These are phyloP conservation scores for Pestalotiopsis sp. DNA, from an alignment of 2,329 filamentous ascomycete genomes.

Conservation along the genomic window DNA sequence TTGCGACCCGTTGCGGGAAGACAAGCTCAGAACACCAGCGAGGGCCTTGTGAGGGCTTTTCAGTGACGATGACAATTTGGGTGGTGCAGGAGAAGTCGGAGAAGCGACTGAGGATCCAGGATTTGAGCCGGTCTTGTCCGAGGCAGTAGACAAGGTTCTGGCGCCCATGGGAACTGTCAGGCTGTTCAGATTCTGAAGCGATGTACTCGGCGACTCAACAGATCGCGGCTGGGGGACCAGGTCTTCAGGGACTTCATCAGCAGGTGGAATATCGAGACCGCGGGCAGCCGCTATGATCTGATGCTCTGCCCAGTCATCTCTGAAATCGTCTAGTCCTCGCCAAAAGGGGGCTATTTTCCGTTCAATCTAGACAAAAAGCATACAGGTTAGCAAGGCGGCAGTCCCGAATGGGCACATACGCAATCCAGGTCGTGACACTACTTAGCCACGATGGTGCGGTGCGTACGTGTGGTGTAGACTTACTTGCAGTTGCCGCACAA, in stretches of 20 bases:
- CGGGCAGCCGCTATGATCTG: slow-evolving; percentile 91
- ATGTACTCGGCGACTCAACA: slow-evolving; percentile 50
- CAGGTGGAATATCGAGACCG: slow-evolving; percentile 79
- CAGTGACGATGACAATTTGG: slow-evolving; percentile 64
- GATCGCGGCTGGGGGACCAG: slow-evolving; percentile 52
- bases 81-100: slow-evolving; percentile 50
- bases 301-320: slow-evolving; percentile 87
- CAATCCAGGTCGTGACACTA: background rate
- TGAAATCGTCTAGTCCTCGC: slow-evolving; percentile 89
- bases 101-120: slow-evolving; percentile 64
- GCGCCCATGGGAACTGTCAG: slow-evolving; percentile 80
- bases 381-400: background rate
- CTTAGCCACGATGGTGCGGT: background rate
- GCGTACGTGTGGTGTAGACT: slow-evolving; percentile 21
- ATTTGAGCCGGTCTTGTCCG: slow-evolving; percentile 68
- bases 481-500: slow-evolving; percentile 91
- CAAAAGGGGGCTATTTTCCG: slow-evolving; percentile 92
- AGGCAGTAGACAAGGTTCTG: slow-evolving; percentile 77
- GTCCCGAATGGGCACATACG: background rate
- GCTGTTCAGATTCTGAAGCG: slow-evolving; percentile 67
- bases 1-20: slow-evolving; percentile 73
- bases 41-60: slow-evolving; percentile 88
- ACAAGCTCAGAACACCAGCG: slow-evolving; percentile 74
- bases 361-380: slow-evolving; percentile 71
- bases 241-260: slow-evolving; percentile 78